Conservation (phyloP, 192 early-diverging fungal species). For the Linnemannia exigua region DNA sequence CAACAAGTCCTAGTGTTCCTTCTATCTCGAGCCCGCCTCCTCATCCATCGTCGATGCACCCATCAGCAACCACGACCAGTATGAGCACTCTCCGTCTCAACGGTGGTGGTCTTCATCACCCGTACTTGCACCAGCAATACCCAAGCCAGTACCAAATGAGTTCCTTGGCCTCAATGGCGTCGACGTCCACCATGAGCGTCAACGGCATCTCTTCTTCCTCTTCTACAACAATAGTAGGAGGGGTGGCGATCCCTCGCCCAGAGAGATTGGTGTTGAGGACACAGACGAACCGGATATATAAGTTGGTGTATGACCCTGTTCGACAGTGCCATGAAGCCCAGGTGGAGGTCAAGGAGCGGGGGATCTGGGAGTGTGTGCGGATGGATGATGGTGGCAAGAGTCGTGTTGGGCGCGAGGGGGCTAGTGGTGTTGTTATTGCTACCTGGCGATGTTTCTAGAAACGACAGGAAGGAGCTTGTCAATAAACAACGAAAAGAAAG, state of each 20-base stretch:
- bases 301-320: constrained; percentile 38
- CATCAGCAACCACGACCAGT: not conserved
- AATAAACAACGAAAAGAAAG: not conserved
- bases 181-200: constrained; percentile 25
- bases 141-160: constrained; percentile 14
- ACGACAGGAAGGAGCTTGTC: too few species aligned
- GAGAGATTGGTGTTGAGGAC: constrained; percentile 48
- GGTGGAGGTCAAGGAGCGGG: constrained; percentile 43
- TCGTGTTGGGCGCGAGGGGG: constrained; percentile 41
- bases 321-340: constrained; percentile 49
- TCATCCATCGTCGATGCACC: not conserved
- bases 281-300: constrained; percentile 44
- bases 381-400: constrained; percentile 55
- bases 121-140: constrained; percentile 20
- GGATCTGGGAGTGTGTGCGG: constrained; percentile 51
- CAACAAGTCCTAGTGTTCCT: not conserved
- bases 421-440: constrained; percentile 49
- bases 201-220: not conserved
- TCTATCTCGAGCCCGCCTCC: not conserved
- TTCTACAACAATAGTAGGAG: not conserved
- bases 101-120: not conserved
- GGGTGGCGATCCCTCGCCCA: constrained; percentile 13
- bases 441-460: constrained; percentile 43
- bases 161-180: constrained; percentile 24
- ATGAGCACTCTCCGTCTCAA: not conserved